Conservation (phyloP, 192 early-diverging fungal species). For the Martensiomyces pterosporus region DNA sequence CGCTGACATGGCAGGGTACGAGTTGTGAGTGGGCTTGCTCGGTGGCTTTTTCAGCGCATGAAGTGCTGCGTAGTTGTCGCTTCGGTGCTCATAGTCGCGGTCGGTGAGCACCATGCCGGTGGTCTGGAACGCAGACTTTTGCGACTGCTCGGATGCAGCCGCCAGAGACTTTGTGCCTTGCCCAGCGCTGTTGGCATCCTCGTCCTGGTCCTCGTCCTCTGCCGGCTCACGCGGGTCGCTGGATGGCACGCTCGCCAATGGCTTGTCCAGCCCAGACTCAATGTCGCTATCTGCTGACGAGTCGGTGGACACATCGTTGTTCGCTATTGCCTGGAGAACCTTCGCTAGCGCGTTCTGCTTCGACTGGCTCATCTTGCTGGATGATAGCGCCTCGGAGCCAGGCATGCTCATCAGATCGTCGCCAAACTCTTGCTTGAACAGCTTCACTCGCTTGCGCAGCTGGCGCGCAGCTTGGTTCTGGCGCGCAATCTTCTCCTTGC, state of each 20-base stretch:
- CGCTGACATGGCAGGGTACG: slow-evolving; percentile 6
- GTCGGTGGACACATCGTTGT: no score
- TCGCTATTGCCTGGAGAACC: background rate
- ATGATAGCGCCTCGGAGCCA: no score
- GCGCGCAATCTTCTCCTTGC: slow-evolving; percentile 8
- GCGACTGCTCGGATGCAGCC: slow-evolving; percentile 25
- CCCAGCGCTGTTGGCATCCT: background rate
- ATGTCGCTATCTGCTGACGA: no score
- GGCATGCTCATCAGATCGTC: slow-evolving; percentile 17
- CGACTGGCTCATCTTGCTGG: no score
- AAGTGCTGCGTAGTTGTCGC: slow-evolving; percentile 1
- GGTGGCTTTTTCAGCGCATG: background rate
- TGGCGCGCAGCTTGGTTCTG: slow-evolving; percentile 21
- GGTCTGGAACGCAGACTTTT: slow-evolving; percentile 32
- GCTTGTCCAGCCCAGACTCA: no score
- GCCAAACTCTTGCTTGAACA: slow-evolving; percentile 40
- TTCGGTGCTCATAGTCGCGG: slow-evolving; percentile 8
- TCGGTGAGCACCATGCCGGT: slow-evolving; percentile 21
- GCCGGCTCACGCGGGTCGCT: slow-evolving; percentile 3
- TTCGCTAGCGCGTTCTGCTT: background rate
- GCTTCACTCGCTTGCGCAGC: slow-evolving; percentile 30
- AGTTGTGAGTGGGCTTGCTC: slow-evolving; percentile 8
- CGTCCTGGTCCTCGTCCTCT: slow-evolving; percentile 2
- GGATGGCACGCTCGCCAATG: no score
- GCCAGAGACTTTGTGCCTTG: slow-evolving; percentile 23